Conservation (phyloP, 148 eudicot genomes). For the Camellia sinensis region DNA sequence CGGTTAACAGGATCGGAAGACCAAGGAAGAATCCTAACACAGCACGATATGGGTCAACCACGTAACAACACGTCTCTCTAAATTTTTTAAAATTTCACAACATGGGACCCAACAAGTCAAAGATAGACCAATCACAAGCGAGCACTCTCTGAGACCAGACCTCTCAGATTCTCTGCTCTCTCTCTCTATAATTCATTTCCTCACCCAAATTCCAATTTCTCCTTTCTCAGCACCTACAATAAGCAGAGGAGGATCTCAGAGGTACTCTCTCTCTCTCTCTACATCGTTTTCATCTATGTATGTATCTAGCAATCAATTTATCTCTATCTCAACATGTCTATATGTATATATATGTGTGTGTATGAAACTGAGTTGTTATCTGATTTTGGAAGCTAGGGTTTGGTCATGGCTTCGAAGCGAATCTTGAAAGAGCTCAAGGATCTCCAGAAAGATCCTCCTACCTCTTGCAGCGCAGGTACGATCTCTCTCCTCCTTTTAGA, state of each 20-base stretch:
- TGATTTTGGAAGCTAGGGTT: slow-evolving; percentile 32
- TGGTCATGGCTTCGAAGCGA: slow-evolving; percentile 52
- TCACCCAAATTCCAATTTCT: background rate
- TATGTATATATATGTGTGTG: background rate
- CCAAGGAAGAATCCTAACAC: background rate
- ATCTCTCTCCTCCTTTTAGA: background rate
- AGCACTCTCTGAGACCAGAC: background rate
- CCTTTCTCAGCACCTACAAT: slow-evolving; percentile 5
- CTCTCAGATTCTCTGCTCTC: background rate
- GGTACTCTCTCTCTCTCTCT: background rate
- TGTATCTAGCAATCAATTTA: background rate
- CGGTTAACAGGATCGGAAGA: no score
- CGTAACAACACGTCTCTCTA: background rate
- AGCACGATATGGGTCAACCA: background rate
- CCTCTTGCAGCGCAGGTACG: slow-evolving; percentile 52
- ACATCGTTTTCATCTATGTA: background rate
- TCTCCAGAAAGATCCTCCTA: slow-evolving; percentile 51
- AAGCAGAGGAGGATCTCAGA: slow-evolving; percentile 19
- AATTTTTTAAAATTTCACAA: background rate
- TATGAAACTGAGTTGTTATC: slow-evolving; percentile 14
- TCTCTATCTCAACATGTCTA: background rate
- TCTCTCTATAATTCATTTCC: slow-evolving; percentile 11
- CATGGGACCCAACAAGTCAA: background rate
- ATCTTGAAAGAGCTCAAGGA: slow-evolving; percentile 49
- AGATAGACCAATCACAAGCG: slow-evolving; percentile 6